Evolutionary conservation across 306 rosid genomes (phyloP).

Genomic region (Betula pendula): DNA sequence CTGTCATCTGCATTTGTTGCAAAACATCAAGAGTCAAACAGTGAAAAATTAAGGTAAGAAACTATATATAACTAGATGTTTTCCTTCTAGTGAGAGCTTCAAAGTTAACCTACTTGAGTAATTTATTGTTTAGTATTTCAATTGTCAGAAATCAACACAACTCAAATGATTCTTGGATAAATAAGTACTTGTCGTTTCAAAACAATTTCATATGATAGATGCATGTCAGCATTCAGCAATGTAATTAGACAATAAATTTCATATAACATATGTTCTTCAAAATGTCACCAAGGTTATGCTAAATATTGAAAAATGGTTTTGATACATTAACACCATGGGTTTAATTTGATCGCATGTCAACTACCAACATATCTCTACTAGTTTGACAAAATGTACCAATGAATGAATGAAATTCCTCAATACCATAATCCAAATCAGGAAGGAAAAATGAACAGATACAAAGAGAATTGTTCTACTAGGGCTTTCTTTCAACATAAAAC

Average conservation of each 20-base stretch:
- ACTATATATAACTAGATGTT: background rate
- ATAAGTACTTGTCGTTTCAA: background rate
- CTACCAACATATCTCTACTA: background rate
- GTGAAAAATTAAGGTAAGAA: constrained; percentile 10
- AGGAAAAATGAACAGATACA: background rate
- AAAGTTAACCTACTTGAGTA: background rate
- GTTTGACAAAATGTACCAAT: background rate
- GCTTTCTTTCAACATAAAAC: background rate
- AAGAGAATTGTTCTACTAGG: background rate
- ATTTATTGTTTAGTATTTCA: background rate
- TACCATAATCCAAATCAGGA: background rate
- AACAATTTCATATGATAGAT: background rate
- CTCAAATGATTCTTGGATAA: background rate
- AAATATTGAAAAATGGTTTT: background rate
- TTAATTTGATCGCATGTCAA: background rate
- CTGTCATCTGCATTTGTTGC: constrained; percentile 55
- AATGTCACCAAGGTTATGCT: background rate
- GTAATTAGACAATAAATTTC: background rate
- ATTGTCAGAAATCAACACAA: background rate
- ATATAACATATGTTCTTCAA: background rate
- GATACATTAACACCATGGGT: background rate
- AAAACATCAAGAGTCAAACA: constrained; percentile 27
- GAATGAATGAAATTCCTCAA: background rate
- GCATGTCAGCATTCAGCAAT: background rate
- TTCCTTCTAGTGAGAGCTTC: background rate